Conservation (phyloP, 768 basidiomycete species). For the Boletales sp. region DNA sequence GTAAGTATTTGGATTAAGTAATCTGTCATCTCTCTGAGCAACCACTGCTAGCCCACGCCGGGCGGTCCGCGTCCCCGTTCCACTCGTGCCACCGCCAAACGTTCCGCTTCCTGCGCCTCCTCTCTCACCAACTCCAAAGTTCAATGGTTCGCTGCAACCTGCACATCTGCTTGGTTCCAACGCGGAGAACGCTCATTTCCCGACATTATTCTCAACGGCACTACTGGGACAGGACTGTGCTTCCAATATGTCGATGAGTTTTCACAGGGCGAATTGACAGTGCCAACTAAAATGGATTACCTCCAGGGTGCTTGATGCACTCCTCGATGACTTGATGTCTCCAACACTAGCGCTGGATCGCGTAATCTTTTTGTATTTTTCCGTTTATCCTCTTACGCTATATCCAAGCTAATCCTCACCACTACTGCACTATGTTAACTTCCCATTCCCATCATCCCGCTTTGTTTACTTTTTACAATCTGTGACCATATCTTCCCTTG, state of each 20-base stretch:
- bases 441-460: background rate
- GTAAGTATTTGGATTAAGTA: constrained; percentile 22
- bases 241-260: constrained; percentile 10
- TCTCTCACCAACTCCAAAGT: constrained; percentile 18
- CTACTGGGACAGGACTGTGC: constrained; percentile 9
- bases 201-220: background rate
- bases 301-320: constrained; percentile 10
- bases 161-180: constrained; percentile 15
- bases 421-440: background rate
- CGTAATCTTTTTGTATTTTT: constrained; percentile 2
- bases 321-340: background rate
- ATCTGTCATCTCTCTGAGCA: constrained; percentile 1
- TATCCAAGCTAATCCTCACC: constrained; percentile 15
- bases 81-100: constrained; percentile 25
- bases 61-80: constrained; percentile 29
- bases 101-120: constrained; percentile 29
- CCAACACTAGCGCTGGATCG: constrained; percentile 14
- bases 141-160: constrained; percentile 13
- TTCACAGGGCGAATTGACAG: constrained; percentile 16
- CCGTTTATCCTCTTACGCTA: constrained; percentile 9
- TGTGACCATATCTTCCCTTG: background rate
- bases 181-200: background rate
- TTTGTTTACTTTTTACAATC: background rate
- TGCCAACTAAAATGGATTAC: constrained; percentile 12
- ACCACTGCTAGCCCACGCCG: constrained; percentile 36